A percentile compares a stretch with the other conserved stretches of the same genome.
phyloP scores from a whole-genome alignment of 805 yeast species.

The Saccharomycopsis vini region DNA sequence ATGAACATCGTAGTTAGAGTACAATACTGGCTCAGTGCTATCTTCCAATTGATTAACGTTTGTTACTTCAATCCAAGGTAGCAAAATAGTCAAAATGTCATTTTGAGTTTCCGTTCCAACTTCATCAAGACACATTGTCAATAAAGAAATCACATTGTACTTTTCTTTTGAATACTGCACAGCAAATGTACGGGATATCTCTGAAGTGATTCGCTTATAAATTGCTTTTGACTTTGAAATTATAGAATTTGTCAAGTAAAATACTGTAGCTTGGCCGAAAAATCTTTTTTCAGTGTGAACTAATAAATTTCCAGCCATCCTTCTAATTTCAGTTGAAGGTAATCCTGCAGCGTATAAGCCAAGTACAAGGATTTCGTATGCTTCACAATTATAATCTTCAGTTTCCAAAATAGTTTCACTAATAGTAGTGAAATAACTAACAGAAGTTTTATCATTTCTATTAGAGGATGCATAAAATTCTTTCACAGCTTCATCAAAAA shows the following conservation, averaged over 20 bases:
- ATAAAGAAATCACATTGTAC: constrained; percentile 56
- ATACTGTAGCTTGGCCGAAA: constrained; percentile 31
- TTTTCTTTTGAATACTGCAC: constrained; percentile 48
- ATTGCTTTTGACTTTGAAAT: constrained; percentile 72
- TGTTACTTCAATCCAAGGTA: constrained; percentile 90
- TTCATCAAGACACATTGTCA: constrained; percentile 59
- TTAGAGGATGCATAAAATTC: constrained; percentile 37
- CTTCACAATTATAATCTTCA: constrained; percentile 40
- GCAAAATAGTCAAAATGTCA: constrained; percentile 68
- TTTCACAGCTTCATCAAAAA: constrained; percentile 50
- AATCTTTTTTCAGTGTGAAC: constrained; percentile 53
- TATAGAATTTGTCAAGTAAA: constrained; percentile 38
- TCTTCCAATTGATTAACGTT: constrained; percentile 44
- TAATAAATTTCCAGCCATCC: constrained; percentile 63
- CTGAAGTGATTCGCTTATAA: constrained; percentile 77
- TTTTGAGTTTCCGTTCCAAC: constrained; percentile 53
- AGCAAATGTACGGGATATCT: constrained; percentile 68
- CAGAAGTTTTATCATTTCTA: constrained; percentile 41
- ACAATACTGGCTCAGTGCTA: constrained; percentile 27
- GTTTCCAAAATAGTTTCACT: constrained; percentile 53
- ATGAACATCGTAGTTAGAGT: constrained; percentile 24
- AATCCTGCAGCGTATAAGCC: constrained; percentile 76
- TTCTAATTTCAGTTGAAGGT: constrained; percentile 56
- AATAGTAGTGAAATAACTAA: constrained; percentile 62
- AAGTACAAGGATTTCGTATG: constrained; percentile 62